phyloP scores from a whole-genome alignment of 805 yeast genomes.

The Cyberlindnera japonica region DNA sequence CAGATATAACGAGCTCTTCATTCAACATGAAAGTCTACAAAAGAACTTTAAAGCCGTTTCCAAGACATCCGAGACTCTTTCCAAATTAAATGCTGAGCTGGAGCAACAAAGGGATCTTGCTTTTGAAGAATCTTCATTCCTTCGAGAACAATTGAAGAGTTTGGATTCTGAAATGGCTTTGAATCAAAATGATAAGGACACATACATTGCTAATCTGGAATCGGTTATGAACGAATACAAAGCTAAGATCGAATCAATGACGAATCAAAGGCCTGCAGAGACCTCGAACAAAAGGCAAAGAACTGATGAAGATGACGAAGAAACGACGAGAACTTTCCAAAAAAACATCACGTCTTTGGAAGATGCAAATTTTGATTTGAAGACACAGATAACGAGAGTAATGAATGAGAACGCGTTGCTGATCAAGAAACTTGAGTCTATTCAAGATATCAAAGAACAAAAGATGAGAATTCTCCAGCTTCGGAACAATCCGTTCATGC shows the following conservation, averaged over 20 bases:
- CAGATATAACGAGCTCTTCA: conserved; percentile 32
- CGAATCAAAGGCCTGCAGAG: conserved; percentile 27
- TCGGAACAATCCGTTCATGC: conserved; percentile 59
- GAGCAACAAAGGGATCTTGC: conserved; percentile 51
- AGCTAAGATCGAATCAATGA: conserved; percentile 42
- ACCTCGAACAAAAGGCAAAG: conserved; percentile 31
- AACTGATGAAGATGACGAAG: conserved; percentile 13
- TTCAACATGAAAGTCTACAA: conserved; percentile 34
- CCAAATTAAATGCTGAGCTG: conserved; percentile 38
- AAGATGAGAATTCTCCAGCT: conserved; percentile 55
- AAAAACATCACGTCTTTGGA: conserved; percentile 34
- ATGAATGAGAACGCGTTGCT: conserved; percentile 35
- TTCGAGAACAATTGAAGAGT: conserved; percentile 53
- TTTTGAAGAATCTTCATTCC: conserved; percentile 53
- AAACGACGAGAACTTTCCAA: conserved; percentile 24
- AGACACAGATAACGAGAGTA: conserved; percentile 34
- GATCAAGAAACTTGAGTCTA: conserved; percentile 35
- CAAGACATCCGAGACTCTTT: conserved; percentile 26
- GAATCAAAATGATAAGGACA: conserved; percentile 21
- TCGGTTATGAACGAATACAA: conserved; percentile 54
- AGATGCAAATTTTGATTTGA: conserved; percentile 38
- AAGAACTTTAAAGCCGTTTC: conserved; percentile 28
- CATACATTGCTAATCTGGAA: conserved; percentile 24
- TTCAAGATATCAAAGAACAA: conserved; percentile 34
- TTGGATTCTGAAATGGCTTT: conserved; percentile 35